phyloP scores from a whole-genome alignment of 768 basidiomycete species.

The Mycena maculata region DNA sequence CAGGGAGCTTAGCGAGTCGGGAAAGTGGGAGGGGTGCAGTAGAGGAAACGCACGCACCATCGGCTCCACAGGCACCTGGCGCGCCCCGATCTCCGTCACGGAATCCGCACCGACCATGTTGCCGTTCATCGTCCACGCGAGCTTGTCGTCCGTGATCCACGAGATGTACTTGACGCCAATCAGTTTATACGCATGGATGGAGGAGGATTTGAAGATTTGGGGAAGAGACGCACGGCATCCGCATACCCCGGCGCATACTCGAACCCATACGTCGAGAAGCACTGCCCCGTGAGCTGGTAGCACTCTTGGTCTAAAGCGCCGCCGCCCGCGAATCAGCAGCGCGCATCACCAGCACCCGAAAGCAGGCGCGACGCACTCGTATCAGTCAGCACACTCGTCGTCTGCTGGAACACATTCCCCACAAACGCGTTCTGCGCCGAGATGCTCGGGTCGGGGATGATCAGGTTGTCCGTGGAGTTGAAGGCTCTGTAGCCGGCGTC shows the following conservation, averaged over 20 bases:
- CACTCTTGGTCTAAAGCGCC: constrained; percentile 59
- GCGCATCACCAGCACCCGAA: constrained; percentile 1
- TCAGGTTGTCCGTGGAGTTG: constrained; percentile 68
- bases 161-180: constrained; percentile 73
- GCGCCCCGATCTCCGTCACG: constrained; percentile 66
- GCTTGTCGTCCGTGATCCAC: constrained; percentile 78
- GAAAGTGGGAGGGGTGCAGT: constrained; percentile 1
- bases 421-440: constrained; percentile 71
- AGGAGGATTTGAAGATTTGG: not conserved
- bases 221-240: constrained; percentile 58
- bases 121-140: constrained; percentile 81
- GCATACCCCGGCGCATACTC: constrained; percentile 76
- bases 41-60: constrained; percentile 65
- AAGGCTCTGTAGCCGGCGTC: constrained; percentile 77
- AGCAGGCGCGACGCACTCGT: constrained; percentile 51
- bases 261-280: constrained; percentile 84
- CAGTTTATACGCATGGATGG: constrained; percentile 15
- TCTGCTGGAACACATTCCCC: constrained; percentile 81
- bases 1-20: not conserved
- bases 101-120: constrained; percentile 75
- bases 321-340: constrained; percentile 1
- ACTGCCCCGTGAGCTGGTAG: constrained; percentile 69
- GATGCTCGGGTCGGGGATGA: constrained; percentile 66
- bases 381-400: constrained; percentile 76
- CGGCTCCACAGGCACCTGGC: constrained; percentile 85